Percentiles rank a stretch among this genome's conserved stretches.
Conservation (phyloP, 1,139 yeast species). For the Protomyces gravidus region DNA sequence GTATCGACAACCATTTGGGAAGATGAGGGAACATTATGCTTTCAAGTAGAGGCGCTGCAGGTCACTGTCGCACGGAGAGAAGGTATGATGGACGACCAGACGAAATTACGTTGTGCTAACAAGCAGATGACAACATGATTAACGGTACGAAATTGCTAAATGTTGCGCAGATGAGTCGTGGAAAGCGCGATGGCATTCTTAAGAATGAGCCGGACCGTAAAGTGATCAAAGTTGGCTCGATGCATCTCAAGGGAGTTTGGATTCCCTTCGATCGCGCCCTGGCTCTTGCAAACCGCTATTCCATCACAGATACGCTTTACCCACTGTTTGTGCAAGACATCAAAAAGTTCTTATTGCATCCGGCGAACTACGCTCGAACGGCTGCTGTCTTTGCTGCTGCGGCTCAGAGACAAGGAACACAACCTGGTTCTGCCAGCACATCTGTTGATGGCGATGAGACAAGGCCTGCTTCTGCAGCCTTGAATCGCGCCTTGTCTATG, state of each 20-base stretch:
- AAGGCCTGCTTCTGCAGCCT: slow-evolving; percentile 1
- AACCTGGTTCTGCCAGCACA: background rate
- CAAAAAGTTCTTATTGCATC: slow-evolving; percentile 44
- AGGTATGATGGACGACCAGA: no score
- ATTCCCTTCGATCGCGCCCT: slow-evolving; percentile 92
- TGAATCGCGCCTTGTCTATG: slow-evolving; percentile 21
- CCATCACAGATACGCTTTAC: slow-evolving; percentile 76
- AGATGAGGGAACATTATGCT: slow-evolving; percentile 88
- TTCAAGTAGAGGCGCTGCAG: slow-evolving; percentile 90
- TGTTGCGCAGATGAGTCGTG: slow-evolving; percentile 93
- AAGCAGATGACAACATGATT: slow-evolving; percentile 72
- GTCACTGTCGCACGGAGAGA: slow-evolving; percentile 90
- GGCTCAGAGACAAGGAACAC: slow-evolving; percentile 37
- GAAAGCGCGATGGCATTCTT: slow-evolving; percentile 88
- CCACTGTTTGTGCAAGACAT: slow-evolving; percentile 87
- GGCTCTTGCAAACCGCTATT: slow-evolving; percentile 85
- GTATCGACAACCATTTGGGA: slow-evolving; percentile 97
- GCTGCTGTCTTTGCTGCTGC: slow-evolving; percentile 43
- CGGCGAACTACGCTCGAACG: slow-evolving; percentile 41
- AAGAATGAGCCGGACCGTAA: slow-evolving; percentile 84
- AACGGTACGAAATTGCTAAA: slow-evolving; percentile 89
- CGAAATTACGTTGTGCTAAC: background rate
- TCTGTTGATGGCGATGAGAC: slow-evolving; percentile 1
- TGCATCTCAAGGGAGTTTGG: slow-evolving; percentile 98
- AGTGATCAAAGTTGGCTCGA: slow-evolving; percentile 92